These are phyloP conservation scores for Zygnema cylindricum DNA, from an alignment of 139 green algal species.

Conservation along the genomic window DNA sequence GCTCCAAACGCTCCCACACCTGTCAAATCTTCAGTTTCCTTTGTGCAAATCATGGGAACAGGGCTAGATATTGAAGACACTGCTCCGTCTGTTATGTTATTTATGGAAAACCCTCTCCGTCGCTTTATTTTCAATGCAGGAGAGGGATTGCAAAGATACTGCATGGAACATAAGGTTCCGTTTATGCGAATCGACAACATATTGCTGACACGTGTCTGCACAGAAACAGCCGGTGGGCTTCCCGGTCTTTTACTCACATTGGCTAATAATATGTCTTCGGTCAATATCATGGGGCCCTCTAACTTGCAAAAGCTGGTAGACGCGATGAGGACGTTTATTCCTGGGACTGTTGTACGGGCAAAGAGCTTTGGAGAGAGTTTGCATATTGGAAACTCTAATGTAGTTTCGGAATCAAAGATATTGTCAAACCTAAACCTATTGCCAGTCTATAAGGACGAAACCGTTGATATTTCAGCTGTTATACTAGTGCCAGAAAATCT, in stretches of 20 bases:
- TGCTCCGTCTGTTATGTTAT: conserved; percentile 84
- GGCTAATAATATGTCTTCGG: no score
- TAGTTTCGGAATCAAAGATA: no score
- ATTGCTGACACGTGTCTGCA: conserved; percentile 76
- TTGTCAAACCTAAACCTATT: no score
- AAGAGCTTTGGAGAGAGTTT: conserved; percentile 16
- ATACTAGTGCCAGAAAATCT: background rate
- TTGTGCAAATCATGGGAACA: conserved; percentile 53
- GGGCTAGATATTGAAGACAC: conserved; percentile 66
- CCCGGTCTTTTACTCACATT: conserved; percentile 66
- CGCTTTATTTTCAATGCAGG: conserved; percentile 95
- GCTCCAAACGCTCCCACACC: no score
- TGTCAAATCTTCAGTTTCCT: background rate
- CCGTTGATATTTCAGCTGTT: background rate
- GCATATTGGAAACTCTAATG: background rate
- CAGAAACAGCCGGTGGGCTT: conserved; percentile 81
- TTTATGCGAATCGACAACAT: conserved; percentile 65
- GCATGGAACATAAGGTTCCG: conserved; percentile 83
- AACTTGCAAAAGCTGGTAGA: conserved; percentile 46
- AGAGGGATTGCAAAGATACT: conserved; percentile 90
- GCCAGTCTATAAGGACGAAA: conserved; percentile 51
- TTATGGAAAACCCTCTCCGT: conserved; percentile 81
- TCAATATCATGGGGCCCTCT: conserved; percentile 39
- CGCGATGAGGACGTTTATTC: conserved; percentile 52
- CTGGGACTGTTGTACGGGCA: conserved; percentile 16